Percentiles rank a stretch among this genome's conserved stretches.
Conservation (phyloP, 2,329 filamentous ascomycete species). For the Epichloe glyceriae region DNA sequence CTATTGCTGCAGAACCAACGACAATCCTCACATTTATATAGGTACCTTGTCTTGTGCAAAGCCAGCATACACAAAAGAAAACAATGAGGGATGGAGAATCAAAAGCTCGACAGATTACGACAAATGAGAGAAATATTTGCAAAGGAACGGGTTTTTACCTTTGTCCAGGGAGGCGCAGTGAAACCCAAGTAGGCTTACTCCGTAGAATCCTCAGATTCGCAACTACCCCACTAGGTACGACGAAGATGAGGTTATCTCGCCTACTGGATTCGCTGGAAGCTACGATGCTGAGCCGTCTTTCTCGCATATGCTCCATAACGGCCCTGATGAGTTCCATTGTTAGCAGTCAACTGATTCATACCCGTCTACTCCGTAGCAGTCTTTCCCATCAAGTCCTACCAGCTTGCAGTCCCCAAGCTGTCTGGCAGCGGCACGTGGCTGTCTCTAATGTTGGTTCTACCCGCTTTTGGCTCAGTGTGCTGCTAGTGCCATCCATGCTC, state of each 20-base stretch:
- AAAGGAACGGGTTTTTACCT: too few species aligned
- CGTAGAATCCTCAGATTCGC: background rate
- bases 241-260: conserved; percentile 2
- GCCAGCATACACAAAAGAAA: background rate
- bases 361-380: too few species aligned
- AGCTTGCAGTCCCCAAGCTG: background rate
- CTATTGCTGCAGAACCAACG: background rate
- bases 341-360: background rate
- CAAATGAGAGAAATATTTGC: too few species aligned
- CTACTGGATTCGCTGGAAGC: background rate
- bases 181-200: too few species aligned
- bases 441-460: background rate
- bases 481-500: background rate
- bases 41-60: background rate
- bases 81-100: background rate
- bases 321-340: background rate
- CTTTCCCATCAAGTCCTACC: background rate
- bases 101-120: too few species aligned
- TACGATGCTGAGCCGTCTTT: background rate
- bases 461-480: background rate
- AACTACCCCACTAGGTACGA: background rate
- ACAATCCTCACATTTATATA: background rate
- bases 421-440: background rate
- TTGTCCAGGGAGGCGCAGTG: too few species aligned
- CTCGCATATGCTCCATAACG: background rate